phyloP scores from a whole-genome alignment of 352 stramenopile species.

The Phytophthora boehmeriae region DNA sequence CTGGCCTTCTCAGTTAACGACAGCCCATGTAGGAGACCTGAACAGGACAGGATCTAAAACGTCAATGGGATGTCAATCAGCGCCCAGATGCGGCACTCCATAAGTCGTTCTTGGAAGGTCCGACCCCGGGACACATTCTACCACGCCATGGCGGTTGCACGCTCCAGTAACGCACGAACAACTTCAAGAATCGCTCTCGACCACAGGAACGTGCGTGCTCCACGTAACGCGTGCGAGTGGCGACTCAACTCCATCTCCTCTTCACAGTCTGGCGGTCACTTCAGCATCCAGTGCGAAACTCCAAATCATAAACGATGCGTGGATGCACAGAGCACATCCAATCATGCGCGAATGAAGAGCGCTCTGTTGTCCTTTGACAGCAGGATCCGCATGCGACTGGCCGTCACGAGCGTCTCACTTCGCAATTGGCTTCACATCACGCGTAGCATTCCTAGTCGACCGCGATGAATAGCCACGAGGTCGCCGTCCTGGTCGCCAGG shows the following conservation, averaged over 20 bases:
- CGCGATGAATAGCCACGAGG: constrained; percentile 14
- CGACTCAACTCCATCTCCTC: not conserved
- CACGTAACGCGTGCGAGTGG: constrained; percentile 1
- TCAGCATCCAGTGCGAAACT: constrained; percentile 1
- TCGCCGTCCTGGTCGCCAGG: constrained; percentile 23
- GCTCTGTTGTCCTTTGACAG: no score
- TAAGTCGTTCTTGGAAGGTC: no score
- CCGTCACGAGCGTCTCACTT: not conserved
- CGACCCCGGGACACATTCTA: no score
- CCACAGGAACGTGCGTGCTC: constrained; percentile 3
- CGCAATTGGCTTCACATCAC: not conserved
- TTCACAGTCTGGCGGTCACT: not conserved
- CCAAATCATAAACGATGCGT: constrained; percentile 2
- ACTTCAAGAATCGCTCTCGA: not conserved
- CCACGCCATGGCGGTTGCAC: no score
- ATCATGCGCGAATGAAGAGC: not conserved
- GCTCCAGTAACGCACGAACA: not conserved
- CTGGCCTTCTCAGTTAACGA: no score
- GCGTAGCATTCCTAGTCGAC: not conserved
- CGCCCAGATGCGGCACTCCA: no score
- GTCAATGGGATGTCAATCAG: no score
- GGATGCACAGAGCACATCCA: not conserved
- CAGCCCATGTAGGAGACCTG: no score
- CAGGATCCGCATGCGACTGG: no score
- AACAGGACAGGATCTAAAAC: no score